These are phyloP conservation scores for Sclerotinia trifoliorum DNA, from an alignment of 2,329 filamentous ascomycete species.

Conservation along the genomic window DNA sequence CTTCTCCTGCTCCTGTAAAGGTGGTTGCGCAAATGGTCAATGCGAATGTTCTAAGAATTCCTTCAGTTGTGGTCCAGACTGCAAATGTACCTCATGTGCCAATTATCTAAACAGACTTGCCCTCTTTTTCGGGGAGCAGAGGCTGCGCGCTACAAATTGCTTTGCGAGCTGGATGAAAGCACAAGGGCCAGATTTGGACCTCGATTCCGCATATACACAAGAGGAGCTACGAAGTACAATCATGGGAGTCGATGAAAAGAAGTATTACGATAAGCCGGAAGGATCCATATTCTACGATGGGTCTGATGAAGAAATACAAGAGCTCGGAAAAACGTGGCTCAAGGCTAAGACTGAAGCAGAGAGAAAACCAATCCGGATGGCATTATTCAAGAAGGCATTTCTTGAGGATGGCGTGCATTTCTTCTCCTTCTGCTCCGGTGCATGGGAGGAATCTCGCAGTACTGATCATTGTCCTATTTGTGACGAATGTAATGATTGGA, in stretches of 20 bases:
- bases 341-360: constrained; percentile 2
- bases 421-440: constrained; percentile 13
- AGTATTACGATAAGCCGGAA: constrained; percentile 11
- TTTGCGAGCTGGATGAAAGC: constrained; percentile 14
- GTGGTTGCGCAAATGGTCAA: not conserved
- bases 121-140: constrained; percentile 10
- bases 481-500: constrained; percentile 18
- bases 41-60: constrained; percentile 18
- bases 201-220: constrained; percentile 11
- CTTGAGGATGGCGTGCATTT: constrained; percentile 2
- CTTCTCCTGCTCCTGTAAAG: constrained; percentile 10
- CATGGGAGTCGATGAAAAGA: constrained; percentile 15
- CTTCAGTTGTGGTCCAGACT: constrained; percentile 7
- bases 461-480: constrained; percentile 14
- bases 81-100: constrained; percentile 18
- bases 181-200: not conserved
- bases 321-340: constrained; percentile 14
- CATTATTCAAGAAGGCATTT: constrained; percentile 11
- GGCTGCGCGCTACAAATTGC: constrained; percentile 15
- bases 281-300: constrained; percentile 12
- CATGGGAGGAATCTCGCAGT: not conserved
- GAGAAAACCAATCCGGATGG: constrained; percentile 8
- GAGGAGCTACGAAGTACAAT: constrained; percentile 13
- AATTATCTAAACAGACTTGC: constrained; percentile 12
- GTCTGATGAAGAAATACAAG: not conserved